Evolutionary conservation across 176 grass and related monocot species (phyloP), one percentile per base, ranked within the genome.

Genomic region (Luzula sylvatica): DNA sequence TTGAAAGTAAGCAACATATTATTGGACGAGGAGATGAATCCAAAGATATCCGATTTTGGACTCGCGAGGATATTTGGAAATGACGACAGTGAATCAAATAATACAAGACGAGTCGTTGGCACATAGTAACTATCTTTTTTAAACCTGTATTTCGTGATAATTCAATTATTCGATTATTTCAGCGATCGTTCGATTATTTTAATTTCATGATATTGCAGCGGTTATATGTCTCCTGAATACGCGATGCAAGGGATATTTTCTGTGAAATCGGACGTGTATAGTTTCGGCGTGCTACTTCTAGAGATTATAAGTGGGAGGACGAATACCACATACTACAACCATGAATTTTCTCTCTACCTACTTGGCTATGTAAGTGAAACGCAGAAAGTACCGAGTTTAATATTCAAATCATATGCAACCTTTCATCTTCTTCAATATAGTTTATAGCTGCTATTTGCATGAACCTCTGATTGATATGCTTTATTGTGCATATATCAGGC

Each of bases 291-390:
- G 16, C 41, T 61, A n/a, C 30, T 61, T 61, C 44, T 61, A 21
- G 58, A 61, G 40, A 61, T 61, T 21, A 61, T 61, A 16, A 61
- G 57, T 61, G 57, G 57, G 14, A 45, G 43, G 57, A 61, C 42
- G 57, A 61, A 43, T 15, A 61, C 22, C 43, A 61, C 57, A 38
- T 61, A 42, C 57, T 61, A 61, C 57, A 61, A 61, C 57, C 57
- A 61, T 19, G 22, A 61, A 15, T 45, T 61, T 11, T 61, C 58
- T 28, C 58, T 61, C 20, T 46, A 46, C 44, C 58, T 61, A 32
- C 58, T 61, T 11, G 58, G 58, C 11, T 61, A 61, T 61, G 58
- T 46, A 61, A 46, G 23, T 61, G 14, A 46, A 45, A 15, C n/a
- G 44, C 9, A 35, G 7, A 35, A 2, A 7, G 30, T 2, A 35